Conservation (phyloP, 2,329 filamentous ascomycete genomes). For the Colletotrichum theobromicola region DNA sequence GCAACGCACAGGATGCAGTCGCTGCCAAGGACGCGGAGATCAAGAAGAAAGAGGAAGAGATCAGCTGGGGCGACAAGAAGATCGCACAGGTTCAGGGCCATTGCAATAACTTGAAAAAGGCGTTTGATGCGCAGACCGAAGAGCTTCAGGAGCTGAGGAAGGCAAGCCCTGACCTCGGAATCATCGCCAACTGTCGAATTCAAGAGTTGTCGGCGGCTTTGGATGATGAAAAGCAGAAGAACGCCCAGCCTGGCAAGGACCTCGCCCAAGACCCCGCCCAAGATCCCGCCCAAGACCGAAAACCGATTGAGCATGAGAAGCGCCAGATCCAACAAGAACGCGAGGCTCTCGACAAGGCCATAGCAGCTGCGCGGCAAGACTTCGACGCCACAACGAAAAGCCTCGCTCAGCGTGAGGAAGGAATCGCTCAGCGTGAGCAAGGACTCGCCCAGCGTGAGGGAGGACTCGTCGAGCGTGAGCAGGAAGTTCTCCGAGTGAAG, state of each 20-base stretch:
- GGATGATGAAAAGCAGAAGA: background rate
- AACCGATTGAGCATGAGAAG: background rate
- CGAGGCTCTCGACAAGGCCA: background rate
- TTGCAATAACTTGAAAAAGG: no score
- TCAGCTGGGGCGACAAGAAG: background rate
- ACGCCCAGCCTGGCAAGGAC: background rate
- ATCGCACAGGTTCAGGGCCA: no score
- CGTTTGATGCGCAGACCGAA: no score
- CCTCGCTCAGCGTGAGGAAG: no score
- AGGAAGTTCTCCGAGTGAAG: background rate
- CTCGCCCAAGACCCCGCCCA: background rate
- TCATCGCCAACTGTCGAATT: background rate
- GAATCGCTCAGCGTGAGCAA: background rate
- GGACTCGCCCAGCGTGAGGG: background rate
- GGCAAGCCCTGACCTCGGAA: background rate
- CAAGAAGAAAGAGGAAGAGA: background rate
- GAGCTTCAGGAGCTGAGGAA: background rate
- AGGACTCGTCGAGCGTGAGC: background rate
- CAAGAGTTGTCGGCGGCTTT: background rate
- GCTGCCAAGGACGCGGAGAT: background rate
- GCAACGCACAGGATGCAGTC: background rate
- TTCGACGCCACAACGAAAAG: background rate
- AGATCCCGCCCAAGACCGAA: background rate
- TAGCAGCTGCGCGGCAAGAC: background rate
- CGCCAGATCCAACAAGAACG: background rate